phyloP scores from a whole-genome alignment of 441 rosid species.

The Populus hybrid region DNA sequence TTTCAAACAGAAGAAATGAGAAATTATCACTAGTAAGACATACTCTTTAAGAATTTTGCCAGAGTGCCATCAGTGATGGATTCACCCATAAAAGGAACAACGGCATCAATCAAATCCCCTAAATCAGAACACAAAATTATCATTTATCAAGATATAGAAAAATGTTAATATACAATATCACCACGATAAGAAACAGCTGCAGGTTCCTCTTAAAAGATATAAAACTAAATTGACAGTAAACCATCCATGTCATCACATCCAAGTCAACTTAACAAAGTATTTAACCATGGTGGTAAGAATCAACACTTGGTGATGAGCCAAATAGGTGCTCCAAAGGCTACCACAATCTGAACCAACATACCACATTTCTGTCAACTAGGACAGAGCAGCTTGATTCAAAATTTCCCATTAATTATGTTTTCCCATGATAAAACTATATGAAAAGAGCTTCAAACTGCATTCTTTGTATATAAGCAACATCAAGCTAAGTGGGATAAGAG shows the following conservation, averaged over 20 bases:
- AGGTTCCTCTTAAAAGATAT: background rate
- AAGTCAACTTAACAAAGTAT: background rate
- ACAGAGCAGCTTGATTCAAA: too few species aligned
- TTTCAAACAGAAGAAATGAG: background rate
- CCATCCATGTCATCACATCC: conserved; percentile 1
- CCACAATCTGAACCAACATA: too few species aligned
- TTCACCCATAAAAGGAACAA: conserved; percentile 96
- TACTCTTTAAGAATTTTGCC: conserved; percentile 84
- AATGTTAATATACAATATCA: conserved; percentile 7
- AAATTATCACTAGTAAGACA: conserved; percentile 20
- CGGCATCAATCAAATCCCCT: conserved; percentile 84
- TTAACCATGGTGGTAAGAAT: too few species aligned
- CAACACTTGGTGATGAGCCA: too few species aligned
- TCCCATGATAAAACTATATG: too few species aligned
- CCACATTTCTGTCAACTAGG: too few species aligned
- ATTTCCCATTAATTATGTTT: too few species aligned
- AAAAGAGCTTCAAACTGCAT: background rate
- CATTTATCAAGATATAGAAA: background rate
- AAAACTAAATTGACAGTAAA: background rate
- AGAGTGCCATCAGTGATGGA: conserved; percentile 94
- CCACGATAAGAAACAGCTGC: conserved; percentile 5
- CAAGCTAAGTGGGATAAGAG: background rate
- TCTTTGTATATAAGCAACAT: too few species aligned
- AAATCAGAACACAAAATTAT: conserved; percentile 21
- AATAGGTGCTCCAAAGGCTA: too few species aligned